Evolutionary conservation across 2,329 filamentous ascomycete species (phyloP), one percentile per base, ranked within the genome.

Genomic region (Trichoderma sp.): DNA sequence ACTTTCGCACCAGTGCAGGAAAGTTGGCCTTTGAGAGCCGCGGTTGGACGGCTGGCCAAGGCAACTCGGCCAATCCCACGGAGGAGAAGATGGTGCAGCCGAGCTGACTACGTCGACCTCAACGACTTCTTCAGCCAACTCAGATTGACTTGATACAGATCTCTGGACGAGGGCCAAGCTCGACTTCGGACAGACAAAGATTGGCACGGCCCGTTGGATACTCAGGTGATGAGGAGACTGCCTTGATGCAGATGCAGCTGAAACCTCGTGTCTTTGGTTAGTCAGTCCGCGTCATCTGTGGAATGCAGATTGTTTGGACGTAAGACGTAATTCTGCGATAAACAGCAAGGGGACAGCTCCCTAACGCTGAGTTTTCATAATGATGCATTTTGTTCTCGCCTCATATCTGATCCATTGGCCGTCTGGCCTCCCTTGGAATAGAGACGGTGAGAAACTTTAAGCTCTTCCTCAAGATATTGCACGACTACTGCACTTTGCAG

Each of bases 61-160:
- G 48, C 59, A 44, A 41, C 17, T 54, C 30, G 24, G 39, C 48
- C 59, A 54, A 52, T 54, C 58, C 58, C 39, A 19, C 30, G 24
- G n/a, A 7, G 28, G 45, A 48, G 50, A 10, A 48, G 50, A 17
- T 44, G 45, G 47, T 24, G 48, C 41, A 45, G 59, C 41, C 9
- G 59, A 62, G 59, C 59, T 54, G 48, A 54, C 45, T 62, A 54
- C 48, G 21, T 48, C 59, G 48, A 39, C 43, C 59, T 54, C 39
- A 24, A 50, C 19, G 10, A 39, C 34, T 10, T 3, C 34, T 14
- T 39, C 34, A 14, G 34, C 34, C 3, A 39, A 14, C 34, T 14
- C 34, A 39, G 34, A 14, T 39, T 1, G 14, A 5, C 10, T 1
- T 14, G 34, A 39, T 39, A 39, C 34, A 39, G 12, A 39, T 39